Conservation (phyloP, 208 protist species). For the Acanthamoeba culbertsoni region DNA sequence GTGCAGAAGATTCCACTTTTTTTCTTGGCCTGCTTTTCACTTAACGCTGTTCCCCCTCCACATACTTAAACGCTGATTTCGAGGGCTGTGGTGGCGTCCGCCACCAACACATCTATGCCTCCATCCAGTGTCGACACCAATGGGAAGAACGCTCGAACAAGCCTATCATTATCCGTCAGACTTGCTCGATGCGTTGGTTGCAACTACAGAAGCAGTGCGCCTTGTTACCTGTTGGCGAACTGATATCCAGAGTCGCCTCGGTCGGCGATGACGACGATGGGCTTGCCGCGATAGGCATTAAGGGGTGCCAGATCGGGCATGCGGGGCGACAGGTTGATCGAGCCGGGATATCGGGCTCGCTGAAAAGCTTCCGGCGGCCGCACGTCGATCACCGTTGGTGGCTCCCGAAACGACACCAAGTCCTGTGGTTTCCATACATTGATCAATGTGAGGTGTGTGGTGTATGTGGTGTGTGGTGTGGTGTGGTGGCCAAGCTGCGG, state of each 20-base stretch:
- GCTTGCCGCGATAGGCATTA: neutral
- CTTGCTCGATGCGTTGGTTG: neutral
- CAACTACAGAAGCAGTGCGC: neutral
- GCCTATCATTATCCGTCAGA: no score
- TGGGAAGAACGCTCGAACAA: neutral
- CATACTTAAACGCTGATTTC: neutral
- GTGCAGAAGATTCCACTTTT: no score
- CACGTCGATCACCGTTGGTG: neutral
- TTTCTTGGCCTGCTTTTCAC: no score
- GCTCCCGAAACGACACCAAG: constrained; percentile 41
- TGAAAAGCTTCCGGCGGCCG: neutral
- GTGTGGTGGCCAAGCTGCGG: no score
- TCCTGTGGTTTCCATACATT: neutral
- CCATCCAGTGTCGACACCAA: constrained; percentile 31
- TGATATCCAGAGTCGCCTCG: neutral
- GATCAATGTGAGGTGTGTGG: no score
- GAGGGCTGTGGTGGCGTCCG: constrained; percentile 33
- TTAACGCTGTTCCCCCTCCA: no score
- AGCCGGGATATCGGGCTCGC: neutral
- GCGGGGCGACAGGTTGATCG: neutral
- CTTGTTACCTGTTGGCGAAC: neutral
- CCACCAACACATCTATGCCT: constrained; percentile 52
- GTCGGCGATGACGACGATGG: constrained; percentile 36
- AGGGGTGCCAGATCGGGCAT: neutral
- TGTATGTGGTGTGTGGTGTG: no score